Percentiles rank a stretch among this genome's conserved stretches.
phyloP scores from a whole-genome alignment of 805 yeast species.

The Komagataella ulmi region DNA sequence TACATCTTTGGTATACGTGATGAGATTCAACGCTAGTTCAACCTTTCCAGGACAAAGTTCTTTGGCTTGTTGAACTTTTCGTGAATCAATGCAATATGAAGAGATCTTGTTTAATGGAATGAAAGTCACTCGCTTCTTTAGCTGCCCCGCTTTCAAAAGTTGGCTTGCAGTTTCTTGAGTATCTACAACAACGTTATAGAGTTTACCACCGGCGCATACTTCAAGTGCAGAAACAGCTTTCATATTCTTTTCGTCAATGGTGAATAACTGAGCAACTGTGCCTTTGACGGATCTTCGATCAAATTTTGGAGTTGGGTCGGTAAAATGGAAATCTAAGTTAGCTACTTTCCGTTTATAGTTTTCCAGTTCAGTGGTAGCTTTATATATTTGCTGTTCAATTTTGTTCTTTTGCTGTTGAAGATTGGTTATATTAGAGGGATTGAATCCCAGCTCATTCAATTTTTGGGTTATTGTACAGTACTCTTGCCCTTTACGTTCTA shows the following conservation, averaged over 20 bases:
- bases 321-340: slow-evolving; percentile 63
- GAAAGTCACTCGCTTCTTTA: slow-evolving; percentile 75
- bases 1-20: slow-evolving; percentile 62
- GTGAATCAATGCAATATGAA: slow-evolving; percentile 38
- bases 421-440: slow-evolving; percentile 28
- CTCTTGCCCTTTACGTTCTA: slow-evolving; percentile 19
- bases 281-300: slow-evolving; percentile 62
- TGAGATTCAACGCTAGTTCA: slow-evolving; percentile 74
- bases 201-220: slow-evolving; percentile 84
- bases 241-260: slow-evolving; percentile 38
- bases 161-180: slow-evolving; percentile 76
- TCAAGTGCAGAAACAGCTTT: slow-evolving; percentile 75
- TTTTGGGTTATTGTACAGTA: neutral
- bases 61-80: slow-evolving; percentile 53
- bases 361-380: slow-evolving; percentile 34
- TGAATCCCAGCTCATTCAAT: slow-evolving; percentile 42
- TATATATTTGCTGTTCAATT: slow-evolving; percentile 29
- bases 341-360: slow-evolving; percentile 49
- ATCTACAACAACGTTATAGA: slow-evolving; percentile 87
- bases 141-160: slow-evolving; percentile 62
- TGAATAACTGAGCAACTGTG: slow-evolving; percentile 76
- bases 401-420: slow-evolving; percentile 31
- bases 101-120: slow-evolving; percentile 84
- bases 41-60: slow-evolving; percentile 72
- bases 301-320: slow-evolving; percentile 50